These are phyloP conservation scores for Ilex asprella DNA, from an alignment of 257 asterid species.

Conservation along the genomic window DNA sequence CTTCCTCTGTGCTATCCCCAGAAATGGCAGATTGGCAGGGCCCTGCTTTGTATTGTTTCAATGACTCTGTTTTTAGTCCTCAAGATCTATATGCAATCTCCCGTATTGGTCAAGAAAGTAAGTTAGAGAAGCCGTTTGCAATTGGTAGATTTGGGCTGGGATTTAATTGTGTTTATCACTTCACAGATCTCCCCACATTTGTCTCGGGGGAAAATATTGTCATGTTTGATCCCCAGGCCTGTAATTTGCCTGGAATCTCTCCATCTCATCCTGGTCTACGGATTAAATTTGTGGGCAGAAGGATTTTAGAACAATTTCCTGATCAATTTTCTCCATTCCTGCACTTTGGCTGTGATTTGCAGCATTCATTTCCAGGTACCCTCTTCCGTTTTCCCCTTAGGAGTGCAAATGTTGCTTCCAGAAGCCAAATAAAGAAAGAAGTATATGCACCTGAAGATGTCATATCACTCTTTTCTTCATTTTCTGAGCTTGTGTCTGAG, in stretches of 20 bases:
- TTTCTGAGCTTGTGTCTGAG: constrained; percentile 72
- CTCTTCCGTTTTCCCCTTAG: constrained; percentile 94
- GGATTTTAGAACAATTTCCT: constrained; percentile 82
- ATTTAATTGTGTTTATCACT: constrained; percentile 89
- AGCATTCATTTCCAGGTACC: constrained; percentile 79
- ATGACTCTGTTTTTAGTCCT: constrained; percentile 87
- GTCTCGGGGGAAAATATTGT: constrained; percentile 96
- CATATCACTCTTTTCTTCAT: constrained; percentile 70
- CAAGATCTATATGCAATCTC: constrained; percentile 96
- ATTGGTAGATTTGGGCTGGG: constrained; percentile 99
- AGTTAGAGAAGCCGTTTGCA: constrained; percentile 93
- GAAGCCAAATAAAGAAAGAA: constrained; percentile 91
- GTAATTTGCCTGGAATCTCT: constrained; percentile 91
- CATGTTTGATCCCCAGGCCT: constrained; percentile 96
- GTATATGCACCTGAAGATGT: constrained; percentile 78
- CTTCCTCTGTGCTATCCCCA: constrained; percentile 89
- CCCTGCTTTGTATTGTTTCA: constrained; percentile 94
- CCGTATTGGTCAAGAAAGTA: constrained; percentile 97
- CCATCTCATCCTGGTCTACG: constrained; percentile 96
- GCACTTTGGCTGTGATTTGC: constrained; percentile 91
- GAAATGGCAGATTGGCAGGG: constrained; percentile 99
- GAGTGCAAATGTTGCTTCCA: constrained; percentile 62
- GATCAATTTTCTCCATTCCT: constrained; percentile 96
- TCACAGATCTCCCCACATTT: constrained; percentile 87
- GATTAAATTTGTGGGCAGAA: constrained; percentile 72